Evolutionary conservation across 2,329 filamentous ascomycete genomes (phyloP).

Genomic region (Cordyceps militaris): DNA sequence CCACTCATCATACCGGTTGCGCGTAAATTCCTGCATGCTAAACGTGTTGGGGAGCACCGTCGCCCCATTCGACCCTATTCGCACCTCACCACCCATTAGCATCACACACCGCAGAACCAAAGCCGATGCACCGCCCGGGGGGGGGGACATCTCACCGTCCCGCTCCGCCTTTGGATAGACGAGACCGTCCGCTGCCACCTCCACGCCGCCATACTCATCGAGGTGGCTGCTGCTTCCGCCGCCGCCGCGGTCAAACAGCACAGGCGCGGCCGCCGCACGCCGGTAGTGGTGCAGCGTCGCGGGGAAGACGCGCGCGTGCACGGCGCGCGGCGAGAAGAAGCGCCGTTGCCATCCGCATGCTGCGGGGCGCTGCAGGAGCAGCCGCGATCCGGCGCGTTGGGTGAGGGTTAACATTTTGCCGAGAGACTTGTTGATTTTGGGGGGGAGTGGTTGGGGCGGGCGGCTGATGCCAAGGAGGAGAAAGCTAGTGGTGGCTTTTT

Average conservation of each 20-base stretch:
- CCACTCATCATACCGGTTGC: slow-evolving; percentile 4
- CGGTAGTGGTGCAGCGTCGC: background rate
- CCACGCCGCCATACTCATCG: background rate
- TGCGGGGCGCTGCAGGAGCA: background rate
- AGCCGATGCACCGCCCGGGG: too few relatives aligned
- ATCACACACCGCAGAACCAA: background rate
- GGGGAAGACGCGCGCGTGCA: background rate
- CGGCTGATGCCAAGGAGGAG: too few relatives aligned
- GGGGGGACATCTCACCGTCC: background rate
- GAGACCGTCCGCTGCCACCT: background rate
- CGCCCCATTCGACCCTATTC: slow-evolving; percentile 10
- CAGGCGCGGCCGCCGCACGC: background rate
- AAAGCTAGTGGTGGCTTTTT: too few relatives aligned
- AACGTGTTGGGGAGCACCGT: slow-evolving; percentile 13
- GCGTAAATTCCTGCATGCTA: slow-evolving; percentile 11
- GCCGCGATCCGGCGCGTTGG: background rate
- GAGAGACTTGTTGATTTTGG: too few relatives aligned
- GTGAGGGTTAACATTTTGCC: background rate
- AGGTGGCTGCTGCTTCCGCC: background rate
- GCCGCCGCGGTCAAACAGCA: background rate
- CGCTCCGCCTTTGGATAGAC: background rate
- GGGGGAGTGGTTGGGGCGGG: too few relatives aligned
- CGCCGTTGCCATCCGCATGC: background rate
- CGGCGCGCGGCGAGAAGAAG: background rate
- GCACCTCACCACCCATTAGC: background rate